Evolutionary conservation across 2,329 filamentous ascomycete genomes (phyloP).

Genomic region (Aureobasidium sp.): DNA sequence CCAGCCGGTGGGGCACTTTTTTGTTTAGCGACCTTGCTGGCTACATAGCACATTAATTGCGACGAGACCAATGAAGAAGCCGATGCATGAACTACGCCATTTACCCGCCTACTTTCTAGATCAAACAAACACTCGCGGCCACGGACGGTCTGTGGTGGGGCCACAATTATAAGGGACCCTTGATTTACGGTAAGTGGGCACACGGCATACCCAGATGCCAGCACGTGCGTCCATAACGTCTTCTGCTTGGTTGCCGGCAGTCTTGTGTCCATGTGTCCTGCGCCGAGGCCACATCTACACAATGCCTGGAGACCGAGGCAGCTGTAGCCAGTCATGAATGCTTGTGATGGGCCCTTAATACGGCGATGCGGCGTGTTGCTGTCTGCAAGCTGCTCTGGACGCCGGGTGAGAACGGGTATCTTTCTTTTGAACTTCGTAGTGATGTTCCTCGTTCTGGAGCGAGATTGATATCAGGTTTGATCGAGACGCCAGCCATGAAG

Average conservation of each 20-base stretch:
- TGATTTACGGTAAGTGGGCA: background rate
- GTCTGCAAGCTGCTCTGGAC: background rate
- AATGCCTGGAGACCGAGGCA: background rate
- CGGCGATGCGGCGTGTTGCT: background rate
- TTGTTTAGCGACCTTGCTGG: background rate
- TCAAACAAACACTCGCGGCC: background rate
- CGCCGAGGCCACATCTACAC: background rate
- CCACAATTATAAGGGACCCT: background rate
- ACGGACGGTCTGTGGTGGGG: background rate
- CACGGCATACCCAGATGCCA: background rate
- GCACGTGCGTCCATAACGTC: background rate
- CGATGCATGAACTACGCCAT: conserved; percentile 3
- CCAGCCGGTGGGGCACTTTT: background rate
- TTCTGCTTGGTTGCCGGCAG: background rate
- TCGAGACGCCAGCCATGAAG: background rate
- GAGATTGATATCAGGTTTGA: background rate
- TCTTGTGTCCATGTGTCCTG: background rate
- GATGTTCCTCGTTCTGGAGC: background rate
- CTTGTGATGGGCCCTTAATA: background rate
- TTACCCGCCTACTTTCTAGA: conserved; percentile 1
- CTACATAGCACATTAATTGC: conserved; percentile 7
- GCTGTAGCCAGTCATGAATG: background rate
- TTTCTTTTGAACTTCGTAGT: background rate
- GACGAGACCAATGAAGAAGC: conserved; percentile 8
- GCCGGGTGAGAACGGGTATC: background rate